Evolutionary conservation across 768 basidiomycete genomes (phyloP).

Genomic region (Auriscalpium vulgare): DNA sequence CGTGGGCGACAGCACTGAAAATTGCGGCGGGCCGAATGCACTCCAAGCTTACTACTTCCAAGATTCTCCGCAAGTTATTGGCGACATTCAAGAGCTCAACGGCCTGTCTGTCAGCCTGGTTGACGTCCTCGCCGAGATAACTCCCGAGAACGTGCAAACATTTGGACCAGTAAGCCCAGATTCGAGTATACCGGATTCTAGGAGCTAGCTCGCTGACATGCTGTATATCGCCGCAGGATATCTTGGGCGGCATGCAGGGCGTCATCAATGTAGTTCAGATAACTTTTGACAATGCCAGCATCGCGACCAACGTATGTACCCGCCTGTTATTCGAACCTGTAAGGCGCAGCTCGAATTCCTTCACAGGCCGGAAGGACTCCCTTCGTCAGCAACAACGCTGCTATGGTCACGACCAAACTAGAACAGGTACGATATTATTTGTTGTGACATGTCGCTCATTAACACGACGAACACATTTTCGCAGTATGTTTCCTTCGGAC

Average conservation of each 20-base stretch:
- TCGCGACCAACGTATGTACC: not conserved
- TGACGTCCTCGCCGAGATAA: not conserved
- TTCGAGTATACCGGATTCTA: no score
- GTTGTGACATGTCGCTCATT: no score
- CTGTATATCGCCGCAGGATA: not conserved
- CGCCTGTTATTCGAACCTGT: not conserved
- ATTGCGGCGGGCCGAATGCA: not conserved
- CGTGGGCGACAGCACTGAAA: not conserved
- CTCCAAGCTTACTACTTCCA: not conserved
- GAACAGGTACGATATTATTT: not conserved
- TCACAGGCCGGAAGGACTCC: not conserved
- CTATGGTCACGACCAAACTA: not conserved
- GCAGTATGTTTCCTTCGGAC: not conserved
- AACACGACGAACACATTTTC: no score
- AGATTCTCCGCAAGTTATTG: not conserved
- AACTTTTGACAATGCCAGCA: not conserved
- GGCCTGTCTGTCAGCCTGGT: not conserved
- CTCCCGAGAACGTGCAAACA: not conserved
- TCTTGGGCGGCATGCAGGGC: not conserved
- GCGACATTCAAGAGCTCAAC: not conserved
- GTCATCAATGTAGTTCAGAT: not conserved
- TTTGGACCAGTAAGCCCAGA: not conserved
- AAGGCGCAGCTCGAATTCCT: not conserved
- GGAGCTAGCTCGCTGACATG: no score
- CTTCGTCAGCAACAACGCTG: not conserved